Evolutionary conservation across 2,329 filamentous ascomycete species (phyloP), one percentile per base, ranked within the genome.

Genomic region (Epichloe sp.): DNA sequence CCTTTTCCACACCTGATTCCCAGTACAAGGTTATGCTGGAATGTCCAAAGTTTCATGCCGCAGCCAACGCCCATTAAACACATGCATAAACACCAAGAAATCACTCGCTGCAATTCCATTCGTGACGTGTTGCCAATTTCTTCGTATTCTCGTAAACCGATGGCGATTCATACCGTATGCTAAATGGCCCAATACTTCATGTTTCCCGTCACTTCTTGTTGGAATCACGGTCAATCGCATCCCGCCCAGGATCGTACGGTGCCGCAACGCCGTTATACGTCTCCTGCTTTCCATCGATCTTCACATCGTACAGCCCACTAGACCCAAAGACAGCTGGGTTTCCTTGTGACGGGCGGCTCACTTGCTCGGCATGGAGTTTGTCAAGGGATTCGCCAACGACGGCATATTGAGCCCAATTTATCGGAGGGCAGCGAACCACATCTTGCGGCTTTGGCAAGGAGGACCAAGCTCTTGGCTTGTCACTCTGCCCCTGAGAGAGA

Each of bases 361-460:
- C 70, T 68, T 96, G 89, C 62, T 95, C 86, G 48, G 81, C 78
- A 64, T 96, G 90, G 56, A 96, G 73, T 63, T 82, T 86, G 66
- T 96, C 88, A 37, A 96, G 74, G 1, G 87, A 80, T 21, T 68
- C 64, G 47, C 88, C 90, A 3, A 93, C 82, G n/a, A 96, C 76
- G 59, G 88, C 87, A 66, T 97, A 97, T 63, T 95, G 90, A 12
- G 83, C 80, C 91, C 91, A 97, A 71, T 96, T 95, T 62, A 97
- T 83, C 8, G 88, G 85, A 8, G 91, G 91, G 69, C 84, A 88
- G 41, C 90, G 82, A 26, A 94, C 83, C 1, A 97, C 73, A 58
- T 86, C 86, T 65, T 96, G 91, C 6, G 86, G 81, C 14, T 77
- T 77, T 0, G 90, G 90, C 14, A 96, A 77, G 17, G 70, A 70